These are phyloP conservation scores for Penicillium vulpinum DNA, from an alignment of 2,329 filamentous ascomycete species.

Conservation along the genomic window DNA sequence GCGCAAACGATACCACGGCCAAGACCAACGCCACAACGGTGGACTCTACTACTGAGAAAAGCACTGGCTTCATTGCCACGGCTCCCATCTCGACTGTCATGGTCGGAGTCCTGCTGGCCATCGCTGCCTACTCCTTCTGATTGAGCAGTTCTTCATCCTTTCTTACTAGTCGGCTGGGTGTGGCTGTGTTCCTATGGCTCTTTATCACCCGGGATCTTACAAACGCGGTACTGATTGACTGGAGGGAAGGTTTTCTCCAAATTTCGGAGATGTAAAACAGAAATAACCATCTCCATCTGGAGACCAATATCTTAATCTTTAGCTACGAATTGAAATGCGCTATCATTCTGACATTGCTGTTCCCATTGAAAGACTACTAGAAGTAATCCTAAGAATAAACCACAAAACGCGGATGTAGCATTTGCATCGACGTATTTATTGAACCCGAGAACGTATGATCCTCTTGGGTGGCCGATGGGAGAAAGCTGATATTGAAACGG, in stretches of 20 bases:
- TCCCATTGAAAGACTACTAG: not conserved
- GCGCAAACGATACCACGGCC: constrained; percentile 10
- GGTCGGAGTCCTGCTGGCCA: constrained; percentile 16
- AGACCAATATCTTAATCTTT: not conserved
- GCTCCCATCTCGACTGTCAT: constrained; percentile 13
- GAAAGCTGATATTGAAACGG: too few species aligned
- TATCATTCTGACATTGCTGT: not conserved
- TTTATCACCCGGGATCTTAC: not conserved
- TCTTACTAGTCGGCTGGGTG: not conserved
- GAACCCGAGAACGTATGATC: too few species aligned
- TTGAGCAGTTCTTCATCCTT: not conserved
- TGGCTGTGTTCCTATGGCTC: not conserved
- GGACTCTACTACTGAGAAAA: constrained; percentile 13
- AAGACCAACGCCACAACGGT: constrained; percentile 14
- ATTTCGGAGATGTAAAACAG: not conserved
- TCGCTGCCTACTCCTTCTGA: constrained; percentile 20
- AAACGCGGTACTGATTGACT: not conserved
- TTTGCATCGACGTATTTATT: too few species aligned
- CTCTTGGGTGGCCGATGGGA: too few species aligned
- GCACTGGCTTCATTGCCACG: constrained; percentile 7
- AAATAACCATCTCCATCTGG: not conserved
- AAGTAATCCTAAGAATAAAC: not conserved
- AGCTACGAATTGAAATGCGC: not conserved
- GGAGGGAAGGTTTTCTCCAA: not conserved
- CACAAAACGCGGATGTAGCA: not conserved